These are phyloP conservation scores for Alternaria solani DNA, from an alignment of 2,329 filamentous ascomycete species.

Conservation along the genomic window DNA sequence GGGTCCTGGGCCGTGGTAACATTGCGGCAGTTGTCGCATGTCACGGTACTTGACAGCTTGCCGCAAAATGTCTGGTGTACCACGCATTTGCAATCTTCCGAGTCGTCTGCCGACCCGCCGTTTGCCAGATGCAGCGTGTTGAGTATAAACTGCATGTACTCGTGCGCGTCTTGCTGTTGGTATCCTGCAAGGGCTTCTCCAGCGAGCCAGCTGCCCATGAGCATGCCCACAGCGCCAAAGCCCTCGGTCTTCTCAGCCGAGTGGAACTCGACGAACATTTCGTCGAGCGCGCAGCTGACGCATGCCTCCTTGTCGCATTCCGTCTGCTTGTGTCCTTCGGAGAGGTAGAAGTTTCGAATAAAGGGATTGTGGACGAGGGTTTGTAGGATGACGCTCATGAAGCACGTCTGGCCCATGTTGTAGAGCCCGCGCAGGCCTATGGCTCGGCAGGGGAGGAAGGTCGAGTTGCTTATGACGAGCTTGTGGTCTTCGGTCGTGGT, in stretches of 20 bases:
- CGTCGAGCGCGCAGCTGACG: slow-evolving; percentile 67
- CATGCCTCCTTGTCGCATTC: slow-evolving; percentile 71
- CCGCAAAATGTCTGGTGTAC: slow-evolving; percentile 96
- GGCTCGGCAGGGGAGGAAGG: slow-evolving; percentile 80
- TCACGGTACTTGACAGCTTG: slow-evolving; percentile 87
- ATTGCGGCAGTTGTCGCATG: slow-evolving; percentile 86
- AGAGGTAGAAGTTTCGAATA: slow-evolving; percentile 89
- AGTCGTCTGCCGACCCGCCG: slow-evolving; percentile 60
- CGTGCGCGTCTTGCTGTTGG: slow-evolving; percentile 95
- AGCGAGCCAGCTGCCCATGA: slow-evolving; percentile 89
- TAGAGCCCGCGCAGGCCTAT: slow-evolving; percentile 91
- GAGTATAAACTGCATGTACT: slow-evolving; percentile 95
- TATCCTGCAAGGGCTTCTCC: slow-evolving; percentile 77
- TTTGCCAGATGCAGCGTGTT: slow-evolving; percentile 87
- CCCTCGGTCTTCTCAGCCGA: slow-evolving; percentile 83
- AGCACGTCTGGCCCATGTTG: slow-evolving; percentile 98
- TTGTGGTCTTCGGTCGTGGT: slow-evolving; percentile 70
- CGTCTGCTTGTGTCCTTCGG: slow-evolving; percentile 82
- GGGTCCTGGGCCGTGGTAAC: slow-evolving; percentile 84
- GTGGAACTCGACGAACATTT: slow-evolving; percentile 70
- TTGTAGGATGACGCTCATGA: slow-evolving; percentile 95
- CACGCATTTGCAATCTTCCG: slow-evolving; percentile 77
- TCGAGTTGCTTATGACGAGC: slow-evolving; percentile 81
- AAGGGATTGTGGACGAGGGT: slow-evolving; percentile 93
- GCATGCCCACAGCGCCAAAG: slow-evolving; percentile 87